Evolutionary conservation across 495 filamentous ascomycete species (phyloP).

Genomic region (Niebla homalea): DNA sequence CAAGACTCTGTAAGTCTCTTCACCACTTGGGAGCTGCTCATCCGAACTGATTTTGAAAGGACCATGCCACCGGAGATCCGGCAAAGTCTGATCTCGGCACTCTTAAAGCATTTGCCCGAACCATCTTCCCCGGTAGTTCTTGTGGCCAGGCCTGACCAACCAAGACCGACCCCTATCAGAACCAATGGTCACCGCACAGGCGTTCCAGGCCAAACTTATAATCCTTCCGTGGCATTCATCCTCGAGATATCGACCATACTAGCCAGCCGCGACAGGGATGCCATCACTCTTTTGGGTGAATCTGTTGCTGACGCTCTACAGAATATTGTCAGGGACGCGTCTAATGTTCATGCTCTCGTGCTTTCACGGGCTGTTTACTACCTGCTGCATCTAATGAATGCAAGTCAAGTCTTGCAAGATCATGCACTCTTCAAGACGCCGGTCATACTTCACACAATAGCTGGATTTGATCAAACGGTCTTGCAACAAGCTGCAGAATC

Average conservation of each 20-base stretch:
- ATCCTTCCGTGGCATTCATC: slow-evolving; percentile 75
- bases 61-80: slow-evolving; percentile 55
- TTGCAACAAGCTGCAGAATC: slow-evolving; percentile 62
- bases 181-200: slow-evolving; percentile 44
- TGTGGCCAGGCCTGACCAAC: slow-evolving; percentile 71
- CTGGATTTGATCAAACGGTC: slow-evolving; percentile 65
- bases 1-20: slow-evolving; percentile 60
- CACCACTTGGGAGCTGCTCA: background rate
- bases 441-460: slow-evolving; percentile 84
- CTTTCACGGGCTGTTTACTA: slow-evolving; percentile 79
- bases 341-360: slow-evolving; percentile 63
- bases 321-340: slow-evolving; percentile 63
- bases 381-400: slow-evolving; percentile 65
- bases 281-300: slow-evolving; percentile 59
- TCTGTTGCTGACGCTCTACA: slow-evolving; percentile 68
- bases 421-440: slow-evolving; percentile 84
- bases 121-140: slow-evolving; percentile 71
- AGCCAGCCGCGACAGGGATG: slow-evolving; percentile 60
- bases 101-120: slow-evolving; percentile 77
- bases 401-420: slow-evolving; percentile 63
- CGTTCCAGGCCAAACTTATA: slow-evolving; percentile 50
- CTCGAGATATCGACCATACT: slow-evolving; percentile 82
- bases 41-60: slow-evolving; percentile 26
- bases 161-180: slow-evolving; percentile 33
- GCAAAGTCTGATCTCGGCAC: slow-evolving; percentile 51